These are phyloP conservation scores for Mycena albidolilacea DNA, from an alignment of 768 basidiomycete species.

Conservation along the genomic window DNA sequence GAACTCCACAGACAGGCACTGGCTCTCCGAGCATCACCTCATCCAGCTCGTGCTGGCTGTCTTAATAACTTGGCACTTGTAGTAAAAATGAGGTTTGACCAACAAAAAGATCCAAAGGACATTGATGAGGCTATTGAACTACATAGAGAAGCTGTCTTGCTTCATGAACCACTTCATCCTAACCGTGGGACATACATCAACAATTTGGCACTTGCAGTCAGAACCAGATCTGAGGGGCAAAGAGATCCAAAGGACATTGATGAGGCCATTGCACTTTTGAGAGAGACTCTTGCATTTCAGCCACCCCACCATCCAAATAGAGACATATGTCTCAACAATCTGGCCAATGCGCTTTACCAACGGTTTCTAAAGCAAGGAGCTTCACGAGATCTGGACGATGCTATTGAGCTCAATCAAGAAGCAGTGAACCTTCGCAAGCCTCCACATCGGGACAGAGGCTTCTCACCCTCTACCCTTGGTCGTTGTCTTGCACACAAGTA, in stretches of 20 bases:
- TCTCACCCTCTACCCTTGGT: slow-evolving; percentile 1
- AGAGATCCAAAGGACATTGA: slow-evolving; percentile 29
- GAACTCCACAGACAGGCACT: no score
- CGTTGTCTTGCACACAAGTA: background rate
- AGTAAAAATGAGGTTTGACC: no score
- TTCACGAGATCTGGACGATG: slow-evolving; percentile 42
- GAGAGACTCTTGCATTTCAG: slow-evolving; percentile 26
- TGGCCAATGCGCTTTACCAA: slow-evolving; percentile 37
- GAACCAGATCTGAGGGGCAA: slow-evolving; percentile 27
- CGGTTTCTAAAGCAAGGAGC: slow-evolving; percentile 47
- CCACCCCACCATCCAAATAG: slow-evolving; percentile 29
- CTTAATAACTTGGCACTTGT: no score
- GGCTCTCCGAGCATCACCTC: no score
- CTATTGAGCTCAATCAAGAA: background rate
- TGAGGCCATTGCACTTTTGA: slow-evolving; percentile 37
- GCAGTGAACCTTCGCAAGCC: background rate
- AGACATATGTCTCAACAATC: slow-evolving; percentile 31
- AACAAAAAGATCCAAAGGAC: no score
- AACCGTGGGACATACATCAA: background rate
- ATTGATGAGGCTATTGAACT: no score
- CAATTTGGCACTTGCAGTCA: slow-evolving; percentile 33
- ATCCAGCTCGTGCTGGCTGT: no score
- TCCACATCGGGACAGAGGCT: slow-evolving; percentile 24
- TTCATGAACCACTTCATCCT: slow-evolving; percentile 35
- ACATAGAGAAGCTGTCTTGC: background rate